phyloP scores from a whole-genome alignment of 202 grass and related monocot genomes.

The Eragrostis tef region DNA sequence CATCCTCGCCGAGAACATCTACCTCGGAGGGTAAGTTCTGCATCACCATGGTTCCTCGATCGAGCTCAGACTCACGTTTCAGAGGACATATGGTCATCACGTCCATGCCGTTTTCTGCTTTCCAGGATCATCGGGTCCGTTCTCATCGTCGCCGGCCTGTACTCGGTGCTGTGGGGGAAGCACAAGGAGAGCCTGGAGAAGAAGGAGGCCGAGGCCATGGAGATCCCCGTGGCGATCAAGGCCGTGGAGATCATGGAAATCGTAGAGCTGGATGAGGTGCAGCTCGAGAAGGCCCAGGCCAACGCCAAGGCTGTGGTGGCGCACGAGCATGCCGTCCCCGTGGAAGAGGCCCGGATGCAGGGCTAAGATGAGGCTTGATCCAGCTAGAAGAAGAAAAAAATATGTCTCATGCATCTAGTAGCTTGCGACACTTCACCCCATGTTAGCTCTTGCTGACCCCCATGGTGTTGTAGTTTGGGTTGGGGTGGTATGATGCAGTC shows the following conservation, averaged over 20 bases:
- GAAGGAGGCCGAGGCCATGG: slow-evolving; percentile 56
- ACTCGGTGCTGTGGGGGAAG: slow-evolving; percentile 95
- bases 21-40: slow-evolving; percentile 88
- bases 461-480: slow-evolving; percentile 25
- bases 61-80: background rate
- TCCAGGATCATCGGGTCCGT: slow-evolving; percentile 75
- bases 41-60: background rate
- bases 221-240: slow-evolving; percentile 72
- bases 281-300: slow-evolving; percentile 76
- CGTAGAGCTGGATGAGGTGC: slow-evolving; percentile 69
- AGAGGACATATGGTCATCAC: background rate
- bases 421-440: slow-evolving; percentile 5
- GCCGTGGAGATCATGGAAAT: slow-evolving; percentile 64
- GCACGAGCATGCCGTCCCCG: slow-evolving; percentile 48
- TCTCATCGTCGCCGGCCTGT: slow-evolving; percentile 84
- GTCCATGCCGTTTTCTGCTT: slow-evolving; percentile 19
- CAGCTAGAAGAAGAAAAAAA: background rate
- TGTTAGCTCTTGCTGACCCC: slow-evolving; percentile 1
- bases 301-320: slow-evolving; percentile 53
- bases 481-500: background rate
- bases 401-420: slow-evolving; percentile 15
- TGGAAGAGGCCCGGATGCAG: slow-evolving; percentile 56
- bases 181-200: slow-evolving; percentile 89
- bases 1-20: slow-evolving; percentile 95
- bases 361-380: slow-evolving; percentile 46